Conservation (phyloP, 306 rosid species). For the Arachis hypogaea region DNA sequence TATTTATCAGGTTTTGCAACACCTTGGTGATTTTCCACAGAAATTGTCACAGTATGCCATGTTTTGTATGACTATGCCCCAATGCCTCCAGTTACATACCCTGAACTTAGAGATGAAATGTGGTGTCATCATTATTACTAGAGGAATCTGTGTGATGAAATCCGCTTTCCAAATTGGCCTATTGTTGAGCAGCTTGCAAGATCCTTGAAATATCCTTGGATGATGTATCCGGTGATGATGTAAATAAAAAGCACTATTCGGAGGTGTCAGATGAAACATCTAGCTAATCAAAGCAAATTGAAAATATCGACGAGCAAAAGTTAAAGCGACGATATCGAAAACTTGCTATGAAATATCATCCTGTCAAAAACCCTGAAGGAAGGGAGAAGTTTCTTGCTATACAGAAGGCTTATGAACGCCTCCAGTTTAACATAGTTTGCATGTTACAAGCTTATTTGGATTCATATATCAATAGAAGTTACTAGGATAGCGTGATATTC, state of each 20-base stretch:
- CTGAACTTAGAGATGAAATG: no score
- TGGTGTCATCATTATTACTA: no score
- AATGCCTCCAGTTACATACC: neutral
- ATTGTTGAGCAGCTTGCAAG: constrained; percentile 98
- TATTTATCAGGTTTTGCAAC: constrained; percentile 85
- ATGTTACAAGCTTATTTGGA: constrained; percentile 26
- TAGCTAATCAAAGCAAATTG: constrained; percentile 74
- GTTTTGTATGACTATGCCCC: constrained; percentile 91
- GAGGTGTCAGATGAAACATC: constrained; percentile 38
- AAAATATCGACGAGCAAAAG: constrained; percentile 96
- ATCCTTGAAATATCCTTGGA: constrained; percentile 91
- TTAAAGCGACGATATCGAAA: constrained; percentile 96
- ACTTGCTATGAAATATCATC: constrained; percentile 99
- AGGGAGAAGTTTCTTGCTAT: constrained; percentile 95
- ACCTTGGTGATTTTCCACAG: constrained; percentile 97
- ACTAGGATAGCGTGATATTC: neutral
- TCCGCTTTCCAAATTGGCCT: constrained; percentile 36
- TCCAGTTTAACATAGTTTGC: constrained; percentile 67
- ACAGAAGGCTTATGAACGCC: constrained; percentile 98
- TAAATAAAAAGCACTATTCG: constrained; percentile 46
- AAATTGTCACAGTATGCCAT: constrained; percentile 95
- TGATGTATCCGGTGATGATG: constrained; percentile 75
- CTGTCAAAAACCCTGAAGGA: constrained; percentile 99
- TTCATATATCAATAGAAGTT: constrained; percentile 3
- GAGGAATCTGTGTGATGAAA: no score